phyloP scores from a whole-genome alignment of 2,329 filamentous ascomycete genomes.

The Colletotrichum zoysiae region DNA sequence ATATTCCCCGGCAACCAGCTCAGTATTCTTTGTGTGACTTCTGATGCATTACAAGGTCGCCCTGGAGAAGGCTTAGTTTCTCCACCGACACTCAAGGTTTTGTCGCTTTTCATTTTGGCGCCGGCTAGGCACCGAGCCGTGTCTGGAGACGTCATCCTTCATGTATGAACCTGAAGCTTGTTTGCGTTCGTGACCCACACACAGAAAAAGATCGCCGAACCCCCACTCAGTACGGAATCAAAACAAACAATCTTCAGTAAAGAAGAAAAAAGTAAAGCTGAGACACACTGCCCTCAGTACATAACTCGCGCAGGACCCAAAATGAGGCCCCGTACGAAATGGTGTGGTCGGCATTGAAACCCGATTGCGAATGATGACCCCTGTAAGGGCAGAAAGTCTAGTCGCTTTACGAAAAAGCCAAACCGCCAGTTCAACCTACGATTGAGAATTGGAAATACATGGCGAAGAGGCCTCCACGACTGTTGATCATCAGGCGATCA shows the following conservation, averaged over 20 bases:
- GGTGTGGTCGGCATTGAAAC: neutral
- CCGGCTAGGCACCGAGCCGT: neutral
- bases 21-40: neutral
- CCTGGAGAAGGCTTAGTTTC: neutral
- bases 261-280: neutral
- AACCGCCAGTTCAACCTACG: neutral
- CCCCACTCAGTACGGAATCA: neutral
- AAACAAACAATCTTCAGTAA: neutral
- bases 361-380: neutral
- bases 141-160: neutral
- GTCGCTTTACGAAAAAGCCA: neutral
- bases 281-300: neutral
- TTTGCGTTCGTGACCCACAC: neutral
- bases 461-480: slow-evolving; percentile 26
- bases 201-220: neutral
- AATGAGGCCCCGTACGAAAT: no score
- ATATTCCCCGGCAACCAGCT: neutral
- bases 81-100: neutral
- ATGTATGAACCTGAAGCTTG: neutral
- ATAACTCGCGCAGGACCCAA: neutral
- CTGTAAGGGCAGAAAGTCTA: neutral
- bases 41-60: neutral
- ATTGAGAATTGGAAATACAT: neutral
- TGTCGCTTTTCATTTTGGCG: neutral
- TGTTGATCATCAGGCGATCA: slow-evolving; percentile 1